Percentiles rank a stretch among this genome's conserved stretches.
Conservation (phyloP, 2,329 filamentous ascomycete genomes). For the Pseudocercospora musae region DNA sequence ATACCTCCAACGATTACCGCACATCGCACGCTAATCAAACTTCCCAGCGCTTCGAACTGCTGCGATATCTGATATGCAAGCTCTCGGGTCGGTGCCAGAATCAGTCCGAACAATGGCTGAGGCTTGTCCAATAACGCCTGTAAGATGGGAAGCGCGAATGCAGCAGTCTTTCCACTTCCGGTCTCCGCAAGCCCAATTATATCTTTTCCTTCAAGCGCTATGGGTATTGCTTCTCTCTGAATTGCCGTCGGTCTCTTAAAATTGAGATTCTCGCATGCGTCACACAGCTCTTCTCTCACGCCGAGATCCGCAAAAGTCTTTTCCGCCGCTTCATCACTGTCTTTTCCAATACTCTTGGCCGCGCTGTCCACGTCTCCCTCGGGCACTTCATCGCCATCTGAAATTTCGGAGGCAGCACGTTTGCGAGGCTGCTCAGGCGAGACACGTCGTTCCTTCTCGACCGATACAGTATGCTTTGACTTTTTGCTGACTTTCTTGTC, state of each 20-base stretch:
- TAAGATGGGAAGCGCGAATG: conserved; percentile 89
- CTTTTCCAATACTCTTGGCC: conserved; percentile 28
- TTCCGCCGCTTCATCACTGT: conserved; percentile 15
- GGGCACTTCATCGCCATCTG: conserved; percentile 14
- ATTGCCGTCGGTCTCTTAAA: conserved; percentile 89
- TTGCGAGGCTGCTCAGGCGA: conserved; percentile 13
- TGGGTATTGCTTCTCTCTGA: conserved; percentile 78
- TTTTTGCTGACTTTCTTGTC: conserved; percentile 4
- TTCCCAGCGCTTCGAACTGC: conserved; percentile 81
- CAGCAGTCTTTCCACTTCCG: conserved; percentile 91
- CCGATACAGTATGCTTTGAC: neutral
- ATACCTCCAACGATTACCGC: conserved; percentile 81
- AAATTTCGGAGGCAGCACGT: conserved; percentile 14
- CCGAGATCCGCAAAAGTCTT: conserved; percentile 72
- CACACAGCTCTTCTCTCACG: conserved; percentile 80
- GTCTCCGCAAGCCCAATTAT: conserved; percentile 94
- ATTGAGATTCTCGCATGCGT: conserved; percentile 77
- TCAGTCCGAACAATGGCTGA: conserved; percentile 78
- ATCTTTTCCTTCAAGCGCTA: conserved; percentile 75
- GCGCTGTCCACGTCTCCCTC: conserved; percentile 13
- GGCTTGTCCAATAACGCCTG: conserved; percentile 87
- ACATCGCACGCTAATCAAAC: conserved; percentile 81
- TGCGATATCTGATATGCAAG: conserved; percentile 87
- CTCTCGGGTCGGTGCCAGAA: conserved; percentile 90
- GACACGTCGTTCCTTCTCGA: neutral